Evolutionary conservation across 164 flowering plant species (phyloP).

Genomic region (Brasenia schreberi): DNA sequence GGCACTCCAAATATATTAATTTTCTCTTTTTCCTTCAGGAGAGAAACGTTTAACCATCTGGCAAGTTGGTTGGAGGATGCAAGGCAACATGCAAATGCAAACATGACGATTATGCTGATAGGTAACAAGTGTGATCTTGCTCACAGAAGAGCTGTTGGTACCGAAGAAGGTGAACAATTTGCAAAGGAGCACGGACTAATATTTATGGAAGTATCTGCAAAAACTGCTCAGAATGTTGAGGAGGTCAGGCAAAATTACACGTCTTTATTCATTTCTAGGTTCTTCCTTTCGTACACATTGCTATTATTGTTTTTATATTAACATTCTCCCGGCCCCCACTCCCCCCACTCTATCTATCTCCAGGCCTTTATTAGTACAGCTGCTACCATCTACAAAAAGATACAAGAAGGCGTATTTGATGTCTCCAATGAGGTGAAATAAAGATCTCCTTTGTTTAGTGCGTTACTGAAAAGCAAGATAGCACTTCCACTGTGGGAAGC

Average conservation of each 20-base stretch:
- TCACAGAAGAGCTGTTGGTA: slow-evolving; percentile 75
- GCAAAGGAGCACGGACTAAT: slow-evolving; percentile 80
- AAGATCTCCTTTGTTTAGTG: no score
- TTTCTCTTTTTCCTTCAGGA: slow-evolving; percentile 21
- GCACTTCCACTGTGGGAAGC: no score
- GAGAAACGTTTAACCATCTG: slow-evolving; percentile 77
- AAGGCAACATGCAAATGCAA: slow-evolving; percentile 60
- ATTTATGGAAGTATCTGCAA: slow-evolving; percentile 87
- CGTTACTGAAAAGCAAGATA: no score
- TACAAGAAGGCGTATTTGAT: slow-evolving; percentile 79
- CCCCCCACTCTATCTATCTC: not conserved
- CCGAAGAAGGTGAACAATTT: slow-evolving; percentile 84
- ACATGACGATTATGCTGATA: no score
- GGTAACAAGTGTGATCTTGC: slow-evolving; percentile 48
- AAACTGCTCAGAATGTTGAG: slow-evolving; percentile 81
- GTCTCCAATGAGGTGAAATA: slow-evolving; percentile 65
- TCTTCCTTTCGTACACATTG: not conserved
- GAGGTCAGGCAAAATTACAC: slow-evolving; percentile 34
- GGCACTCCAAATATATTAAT: not conserved
- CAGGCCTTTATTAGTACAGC: slow-evolving; percentile 83
- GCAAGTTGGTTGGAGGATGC: slow-evolving; percentile 92
- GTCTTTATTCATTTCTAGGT: not conserved
- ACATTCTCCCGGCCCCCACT: no score
- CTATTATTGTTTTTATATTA: not conserved
- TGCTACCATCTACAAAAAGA: slow-evolving; percentile 66